Evolutionary conservation across 2,329 filamentous ascomycete species (phyloP).

Genomic region (Neurospora crassa): DNA sequence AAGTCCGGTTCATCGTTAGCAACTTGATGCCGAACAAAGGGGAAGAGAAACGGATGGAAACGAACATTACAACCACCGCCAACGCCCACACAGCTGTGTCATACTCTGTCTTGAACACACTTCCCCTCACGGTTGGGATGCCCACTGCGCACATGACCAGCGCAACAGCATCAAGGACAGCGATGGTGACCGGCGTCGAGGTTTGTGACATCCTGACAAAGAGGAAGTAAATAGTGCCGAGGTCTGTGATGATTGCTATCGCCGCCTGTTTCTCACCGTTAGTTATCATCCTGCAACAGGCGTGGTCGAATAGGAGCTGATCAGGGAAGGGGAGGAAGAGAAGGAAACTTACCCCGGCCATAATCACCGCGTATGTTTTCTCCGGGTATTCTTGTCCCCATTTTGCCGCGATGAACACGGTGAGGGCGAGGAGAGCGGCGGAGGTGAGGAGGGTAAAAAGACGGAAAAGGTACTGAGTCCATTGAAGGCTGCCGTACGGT

Average conservation of each 20-base stretch:
- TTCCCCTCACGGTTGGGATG: not conserved
- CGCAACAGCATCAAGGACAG: not conserved
- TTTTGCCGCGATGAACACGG: not conserved
- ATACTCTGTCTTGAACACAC: not conserved
- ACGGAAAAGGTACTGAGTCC: not conserved
- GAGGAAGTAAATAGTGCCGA: not conserved
- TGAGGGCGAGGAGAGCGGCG: not conserved
- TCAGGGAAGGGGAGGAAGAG: not conserved
- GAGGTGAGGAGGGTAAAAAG: not conserved
- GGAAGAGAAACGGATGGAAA: not conserved
- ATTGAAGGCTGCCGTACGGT: not conserved
- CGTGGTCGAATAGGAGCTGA: not conserved
- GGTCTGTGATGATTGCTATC: not conserved
- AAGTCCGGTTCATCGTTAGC: not conserved
- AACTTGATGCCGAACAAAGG: not conserved
- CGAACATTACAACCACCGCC: not conserved
- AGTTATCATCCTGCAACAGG: not conserved
- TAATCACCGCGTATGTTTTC: slow-evolving; percentile 1
- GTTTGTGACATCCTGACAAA: not conserved
- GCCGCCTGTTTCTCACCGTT: not conserved
- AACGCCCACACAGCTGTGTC: not conserved
- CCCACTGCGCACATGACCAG: not conserved
- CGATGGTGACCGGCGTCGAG: not conserved
- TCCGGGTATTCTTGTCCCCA: not conserved
- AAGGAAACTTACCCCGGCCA: not conserved